phyloP scores from a whole-genome alignment of 176 grass and related monocot genomes.

The Oryza longistaminata region DNA sequence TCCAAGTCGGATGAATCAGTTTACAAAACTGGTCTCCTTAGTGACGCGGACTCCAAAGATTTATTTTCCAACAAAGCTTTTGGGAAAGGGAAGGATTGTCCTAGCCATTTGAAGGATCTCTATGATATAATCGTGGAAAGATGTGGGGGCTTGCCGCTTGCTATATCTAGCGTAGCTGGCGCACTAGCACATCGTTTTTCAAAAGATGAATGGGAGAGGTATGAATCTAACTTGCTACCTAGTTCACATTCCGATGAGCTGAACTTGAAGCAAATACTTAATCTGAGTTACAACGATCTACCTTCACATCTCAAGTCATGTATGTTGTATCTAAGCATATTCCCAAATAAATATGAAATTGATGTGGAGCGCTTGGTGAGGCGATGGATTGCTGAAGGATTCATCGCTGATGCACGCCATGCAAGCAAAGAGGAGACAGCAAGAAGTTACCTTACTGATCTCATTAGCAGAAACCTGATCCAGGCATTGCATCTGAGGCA shows the following conservation, averaged over 20 bases:
- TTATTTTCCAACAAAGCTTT: conserved; percentile 39
- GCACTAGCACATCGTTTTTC: conserved; percentile 9
- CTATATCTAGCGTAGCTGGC: conserved; percentile 23
- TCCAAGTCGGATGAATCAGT: background rate
- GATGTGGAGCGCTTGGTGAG: conserved; percentile 34
- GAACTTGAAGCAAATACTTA: conserved; percentile 39
- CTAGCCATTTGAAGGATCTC: conserved; percentile 27
- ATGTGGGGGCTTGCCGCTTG: conserved; percentile 49
- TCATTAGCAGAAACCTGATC: conserved; percentile 44
- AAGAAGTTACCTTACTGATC: conserved; percentile 35
- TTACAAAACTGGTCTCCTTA: conserved; percentile 28
- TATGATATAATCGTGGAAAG: background rate
- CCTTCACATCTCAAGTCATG: conserved; percentile 37
- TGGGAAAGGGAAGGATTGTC: background rate
- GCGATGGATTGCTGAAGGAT: conserved; percentile 47
- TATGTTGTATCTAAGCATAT: conserved; percentile 48
- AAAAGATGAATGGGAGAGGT: conserved; percentile 33
- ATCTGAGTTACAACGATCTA: conserved; percentile 49
- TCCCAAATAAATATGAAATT: conserved; percentile 32
- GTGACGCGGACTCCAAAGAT: background rate
- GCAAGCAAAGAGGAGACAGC: conserved; percentile 26
- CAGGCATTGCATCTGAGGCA: conserved; percentile 6
- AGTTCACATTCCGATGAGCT: background rate
- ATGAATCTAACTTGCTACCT: background rate
- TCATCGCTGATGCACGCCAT: background rate